Percentiles rank a stretch among this genome's conserved stretches.
These are phyloP conservation scores for Hapsidospora chrysogenum DNA, from an alignment of 495 filamentous ascomycete species.

Conservation along the genomic window DNA sequence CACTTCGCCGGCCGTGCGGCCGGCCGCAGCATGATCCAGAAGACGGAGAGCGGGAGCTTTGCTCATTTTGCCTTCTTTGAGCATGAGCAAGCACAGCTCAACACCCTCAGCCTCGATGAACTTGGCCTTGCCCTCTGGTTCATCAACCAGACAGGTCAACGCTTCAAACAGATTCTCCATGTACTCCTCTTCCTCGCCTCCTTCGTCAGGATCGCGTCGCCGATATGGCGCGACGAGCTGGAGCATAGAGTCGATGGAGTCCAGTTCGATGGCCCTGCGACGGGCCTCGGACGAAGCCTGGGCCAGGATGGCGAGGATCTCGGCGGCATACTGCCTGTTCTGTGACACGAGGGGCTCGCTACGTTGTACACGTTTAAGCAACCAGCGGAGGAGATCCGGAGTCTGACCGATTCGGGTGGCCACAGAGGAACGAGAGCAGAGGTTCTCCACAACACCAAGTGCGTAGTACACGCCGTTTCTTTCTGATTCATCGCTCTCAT, in stretches of 20 bases:
- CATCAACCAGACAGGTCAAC: constrained; percentile 63
- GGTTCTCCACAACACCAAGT: constrained; percentile 68
- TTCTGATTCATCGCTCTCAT: constrained; percentile 67
- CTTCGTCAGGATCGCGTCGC: constrained; percentile 70
- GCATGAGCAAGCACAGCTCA: constrained; percentile 82
- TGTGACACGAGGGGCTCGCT: constrained; percentile 36
- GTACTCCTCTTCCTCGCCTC: constrained; percentile 84
- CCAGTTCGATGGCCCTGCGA: constrained; percentile 39
- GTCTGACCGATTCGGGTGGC: constrained; percentile 52
- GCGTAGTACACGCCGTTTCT: constrained; percentile 74
- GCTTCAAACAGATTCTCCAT: constrained; percentile 85
- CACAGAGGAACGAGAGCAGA: constrained; percentile 51
- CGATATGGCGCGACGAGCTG: constrained; percentile 81
- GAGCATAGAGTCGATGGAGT: constrained; percentile 66
- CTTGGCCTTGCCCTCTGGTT: constrained; percentile 55
- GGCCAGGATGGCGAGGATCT: constrained; percentile 74
- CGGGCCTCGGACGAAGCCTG: constrained; percentile 47
- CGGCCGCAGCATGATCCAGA: constrained; percentile 68
- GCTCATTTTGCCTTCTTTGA: constrained; percentile 52
- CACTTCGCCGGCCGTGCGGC: constrained; percentile 33
- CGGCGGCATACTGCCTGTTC: constrained; percentile 92
- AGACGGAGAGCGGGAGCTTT: constrained; percentile 61
- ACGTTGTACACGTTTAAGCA: constrained; percentile 41
- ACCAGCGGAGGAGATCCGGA: constrained; percentile 52
- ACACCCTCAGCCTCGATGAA: constrained; percentile 86